Conservation (phyloP, 75 land plant genomes). For the Sequoiadendron giganteum region DNA sequence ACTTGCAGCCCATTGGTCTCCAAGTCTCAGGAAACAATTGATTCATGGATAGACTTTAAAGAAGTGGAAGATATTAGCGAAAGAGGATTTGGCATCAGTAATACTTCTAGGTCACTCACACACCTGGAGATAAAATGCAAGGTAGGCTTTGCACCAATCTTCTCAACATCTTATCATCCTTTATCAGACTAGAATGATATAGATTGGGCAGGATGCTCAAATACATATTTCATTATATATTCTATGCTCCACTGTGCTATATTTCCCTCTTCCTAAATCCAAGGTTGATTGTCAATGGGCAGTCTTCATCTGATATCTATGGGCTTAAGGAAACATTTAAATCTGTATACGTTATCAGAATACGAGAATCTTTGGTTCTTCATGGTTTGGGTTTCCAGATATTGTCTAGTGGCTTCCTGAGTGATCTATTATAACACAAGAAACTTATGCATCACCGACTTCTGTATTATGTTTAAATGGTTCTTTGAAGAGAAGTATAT, state of each 20-base stretch:
- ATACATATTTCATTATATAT: not conserved
- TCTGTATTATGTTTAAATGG: not conserved
- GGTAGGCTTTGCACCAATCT: not conserved
- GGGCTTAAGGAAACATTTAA: not conserved
- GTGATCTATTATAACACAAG: not conserved
- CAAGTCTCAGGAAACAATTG: not conserved
- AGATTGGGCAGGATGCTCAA: not conserved
- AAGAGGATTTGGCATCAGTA: not conserved
- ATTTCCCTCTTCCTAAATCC: not conserved
- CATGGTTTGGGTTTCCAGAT: not conserved
- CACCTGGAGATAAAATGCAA: not conserved
- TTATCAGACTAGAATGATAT: not conserved
- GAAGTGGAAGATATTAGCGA: not conserved
- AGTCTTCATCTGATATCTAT: not conserved
- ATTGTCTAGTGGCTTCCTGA: not conserved
- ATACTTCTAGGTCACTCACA: conserved; percentile 1
- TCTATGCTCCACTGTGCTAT: not conserved
- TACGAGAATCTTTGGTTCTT: conserved; percentile 1
- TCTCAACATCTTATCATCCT: not conserved
- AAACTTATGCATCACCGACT: not conserved
- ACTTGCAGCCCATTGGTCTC: not conserved
- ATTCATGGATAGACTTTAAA: not conserved
- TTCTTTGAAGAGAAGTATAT: not conserved
- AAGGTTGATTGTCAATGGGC: not conserved
- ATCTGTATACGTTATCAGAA: not conserved